Conservation (phyloP, 2,329 filamentous ascomycete species). For the Phialemonium atrogriseum region DNA sequence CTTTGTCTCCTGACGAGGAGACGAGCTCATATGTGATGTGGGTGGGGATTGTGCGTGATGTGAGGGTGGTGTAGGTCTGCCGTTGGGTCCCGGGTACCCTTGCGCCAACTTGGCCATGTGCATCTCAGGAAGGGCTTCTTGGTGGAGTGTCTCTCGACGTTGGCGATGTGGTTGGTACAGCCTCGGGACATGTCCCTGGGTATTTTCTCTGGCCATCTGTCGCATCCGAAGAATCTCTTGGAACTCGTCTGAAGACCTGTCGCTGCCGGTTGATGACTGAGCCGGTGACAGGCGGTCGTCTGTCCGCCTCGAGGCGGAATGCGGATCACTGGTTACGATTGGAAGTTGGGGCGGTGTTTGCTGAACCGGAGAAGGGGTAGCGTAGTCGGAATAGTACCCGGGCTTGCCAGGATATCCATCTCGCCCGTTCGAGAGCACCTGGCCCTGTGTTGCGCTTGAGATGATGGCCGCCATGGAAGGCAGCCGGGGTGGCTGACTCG, state of each 20-base stretch:
- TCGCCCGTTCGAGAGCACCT: conserved; percentile 11
- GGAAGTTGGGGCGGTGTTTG: conserved; percentile 20
- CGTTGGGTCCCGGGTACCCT: conserved; percentile 8
- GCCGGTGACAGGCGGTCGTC: conserved; percentile 19
- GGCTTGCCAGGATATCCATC: conserved; percentile 12
- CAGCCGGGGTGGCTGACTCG: conserved; percentile 13
- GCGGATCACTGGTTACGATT: conserved; percentile 13
- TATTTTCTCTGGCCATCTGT: conserved; percentile 10
- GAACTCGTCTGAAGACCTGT: conserved; percentile 17
- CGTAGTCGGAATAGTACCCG: conserved; percentile 20
- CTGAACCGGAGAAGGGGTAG: conserved; percentile 21
- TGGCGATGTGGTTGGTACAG: conserved; percentile 10
- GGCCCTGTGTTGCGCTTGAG: conserved; percentile 10
- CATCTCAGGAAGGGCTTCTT: conserved; percentile 7
- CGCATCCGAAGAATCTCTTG: conserved; percentile 8
- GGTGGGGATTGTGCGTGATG: conserved; percentile 14
- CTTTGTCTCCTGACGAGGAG: conserved; percentile 17
- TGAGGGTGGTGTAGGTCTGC: conserved; percentile 6
- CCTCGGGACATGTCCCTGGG: conserved; percentile 11
- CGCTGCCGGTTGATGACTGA: conserved; percentile 18
- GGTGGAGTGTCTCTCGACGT: conserved; percentile 12
- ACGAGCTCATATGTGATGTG: conserved; percentile 12
- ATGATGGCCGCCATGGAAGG: conserved; percentile 19
- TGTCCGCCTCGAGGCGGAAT: conserved; percentile 11
- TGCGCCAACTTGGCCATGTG: conserved; percentile 6